Percentiles rank a stretch among this genome's conserved stretches.
Evolutionary conservation across 306 rosid species (phyloP).

Genomic region (Senna tora): DNA sequence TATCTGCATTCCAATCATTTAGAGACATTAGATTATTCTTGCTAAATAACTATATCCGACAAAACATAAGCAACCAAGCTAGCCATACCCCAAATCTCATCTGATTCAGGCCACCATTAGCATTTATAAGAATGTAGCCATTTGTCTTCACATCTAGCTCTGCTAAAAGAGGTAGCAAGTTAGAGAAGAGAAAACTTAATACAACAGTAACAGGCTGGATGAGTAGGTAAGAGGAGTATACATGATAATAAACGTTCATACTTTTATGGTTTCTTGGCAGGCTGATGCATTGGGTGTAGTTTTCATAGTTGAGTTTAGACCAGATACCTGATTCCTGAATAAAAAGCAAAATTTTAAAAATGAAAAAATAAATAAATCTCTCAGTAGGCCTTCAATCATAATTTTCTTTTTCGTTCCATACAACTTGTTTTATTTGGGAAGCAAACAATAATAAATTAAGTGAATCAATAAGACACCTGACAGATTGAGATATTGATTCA

Average conservation of each 20-base stretch:
- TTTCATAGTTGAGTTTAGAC: constrained; percentile 69
- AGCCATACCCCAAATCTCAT: constrained; percentile 99
- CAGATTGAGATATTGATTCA: constrained; percentile 21
- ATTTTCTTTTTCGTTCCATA: constrained; percentile 10
- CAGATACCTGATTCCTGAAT: constrained; percentile 74
- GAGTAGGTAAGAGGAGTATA: constrained; percentile 33
- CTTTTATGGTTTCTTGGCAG: constrained; percentile 61
- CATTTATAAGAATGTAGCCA: constrained; percentile 89
- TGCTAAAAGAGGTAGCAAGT: constrained; percentile 43
- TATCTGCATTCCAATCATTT: constrained; percentile 67
- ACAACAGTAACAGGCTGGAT: constrained; percentile 31
- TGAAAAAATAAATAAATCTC: constrained; percentile 24
- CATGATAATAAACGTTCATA: constrained; percentile 41
- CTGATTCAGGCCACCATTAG: constrained; percentile 99
- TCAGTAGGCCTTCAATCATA: background rate
- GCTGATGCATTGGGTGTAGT: constrained; percentile 77
- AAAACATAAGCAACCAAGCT: constrained; percentile 46
- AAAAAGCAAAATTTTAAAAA: constrained; percentile 46
- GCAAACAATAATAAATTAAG: constrained; percentile 3
- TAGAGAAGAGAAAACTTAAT: constrained; percentile 37
- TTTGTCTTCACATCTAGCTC: constrained; percentile 71
- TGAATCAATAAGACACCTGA: background rate
- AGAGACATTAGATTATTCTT: constrained; percentile 49
- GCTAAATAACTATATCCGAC: constrained; percentile 15
- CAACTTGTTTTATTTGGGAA: constrained; percentile 18